These are phyloP conservation scores for Nakazawaea laoshanensis DNA, from an alignment of 805 yeast genomes.

Conservation along the genomic window DNA sequence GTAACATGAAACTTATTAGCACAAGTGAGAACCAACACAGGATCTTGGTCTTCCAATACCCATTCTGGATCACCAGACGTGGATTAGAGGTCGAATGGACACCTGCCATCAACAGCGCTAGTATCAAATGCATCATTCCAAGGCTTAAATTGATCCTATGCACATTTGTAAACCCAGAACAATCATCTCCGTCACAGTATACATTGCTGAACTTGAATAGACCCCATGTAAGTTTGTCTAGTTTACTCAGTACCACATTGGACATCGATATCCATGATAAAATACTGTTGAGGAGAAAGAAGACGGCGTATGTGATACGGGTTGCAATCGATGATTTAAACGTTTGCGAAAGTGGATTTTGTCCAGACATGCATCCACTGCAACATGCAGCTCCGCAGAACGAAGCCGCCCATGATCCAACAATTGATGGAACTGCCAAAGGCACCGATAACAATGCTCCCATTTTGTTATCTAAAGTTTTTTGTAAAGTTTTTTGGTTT, in stretches of 20 bases:
- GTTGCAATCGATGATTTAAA: slow-evolving; percentile 72
- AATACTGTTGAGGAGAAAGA: slow-evolving; percentile 70
- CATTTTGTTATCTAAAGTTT: slow-evolving; percentile 25
- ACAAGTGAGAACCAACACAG: slow-evolving; percentile 48
- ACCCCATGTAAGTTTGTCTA: slow-evolving; percentile 65
- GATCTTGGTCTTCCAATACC: slow-evolving; percentile 80
- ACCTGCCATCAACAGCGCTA: slow-evolving; percentile 62
- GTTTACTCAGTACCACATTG: slow-evolving; percentile 65
- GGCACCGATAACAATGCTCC: slow-evolving; percentile 72
- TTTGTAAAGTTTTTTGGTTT: not conserved
- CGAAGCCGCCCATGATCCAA: slow-evolving; percentile 57
- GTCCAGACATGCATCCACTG: slow-evolving; percentile 39
- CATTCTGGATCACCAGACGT: slow-evolving; percentile 80
- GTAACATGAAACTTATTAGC: slow-evolving; percentile 64
- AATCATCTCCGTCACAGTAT: slow-evolving; percentile 72
- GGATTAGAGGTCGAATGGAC: slow-evolving; percentile 74
- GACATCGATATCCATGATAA: slow-evolving; percentile 90
- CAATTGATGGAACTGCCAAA: slow-evolving; percentile 41
- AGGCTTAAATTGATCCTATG: slow-evolving; percentile 85
- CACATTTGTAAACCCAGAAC: slow-evolving; percentile 88
- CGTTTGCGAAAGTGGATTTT: slow-evolving; percentile 32
- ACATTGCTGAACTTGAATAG: slow-evolving; percentile 45
- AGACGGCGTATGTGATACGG: slow-evolving; percentile 74
- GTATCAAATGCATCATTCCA: slow-evolving; percentile 65
- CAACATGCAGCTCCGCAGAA: slow-evolving; percentile 79